Percentiles rank a stretch among this genome's conserved stretches.
Conservation (phyloP, 306 rosid genomes). For the Aeschynomene evenia region DNA sequence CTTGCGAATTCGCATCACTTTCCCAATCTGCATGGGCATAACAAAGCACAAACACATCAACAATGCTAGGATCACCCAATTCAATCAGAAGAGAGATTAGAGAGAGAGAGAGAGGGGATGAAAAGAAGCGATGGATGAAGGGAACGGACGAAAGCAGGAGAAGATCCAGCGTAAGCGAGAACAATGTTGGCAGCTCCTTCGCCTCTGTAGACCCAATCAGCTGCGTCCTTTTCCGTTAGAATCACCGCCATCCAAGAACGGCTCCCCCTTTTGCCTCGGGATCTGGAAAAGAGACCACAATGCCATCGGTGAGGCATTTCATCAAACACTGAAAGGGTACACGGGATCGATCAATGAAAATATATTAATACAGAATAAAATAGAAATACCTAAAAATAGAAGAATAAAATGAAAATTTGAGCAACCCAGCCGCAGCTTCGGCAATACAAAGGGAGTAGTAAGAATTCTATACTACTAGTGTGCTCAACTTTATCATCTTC, state of each 20-base stretch:
- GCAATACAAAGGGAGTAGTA: too few relatives aligned
- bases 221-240: constrained; percentile 52
- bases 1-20: constrained; percentile 82
- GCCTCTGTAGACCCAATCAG: constrained; percentile 81
- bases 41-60: background rate
- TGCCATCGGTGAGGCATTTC: constrained; percentile 31
- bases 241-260: constrained; percentile 47
- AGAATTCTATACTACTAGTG: too few relatives aligned
- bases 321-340: constrained; percentile 5
- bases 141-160: constrained; percentile 53
- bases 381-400: background rate
- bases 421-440: background rate
- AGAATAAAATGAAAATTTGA: background rate
- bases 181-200: constrained; percentile 97
- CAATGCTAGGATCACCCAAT: background rate
- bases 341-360: background rate
- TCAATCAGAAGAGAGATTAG: background rate
- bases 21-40: constrained; percentile 55
- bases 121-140: background rate
- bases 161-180: constrained; percentile 70
- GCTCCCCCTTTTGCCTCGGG: constrained; percentile 6
- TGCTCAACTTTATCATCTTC: too few relatives aligned
- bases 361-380: too few relatives aligned
- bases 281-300: background rate
- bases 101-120: background rate